Evolutionary conservation across 495 filamentous ascomycete species (phyloP), one percentile per base, ranked within the genome.

Genomic region (Jackrogersella minutella): DNA sequence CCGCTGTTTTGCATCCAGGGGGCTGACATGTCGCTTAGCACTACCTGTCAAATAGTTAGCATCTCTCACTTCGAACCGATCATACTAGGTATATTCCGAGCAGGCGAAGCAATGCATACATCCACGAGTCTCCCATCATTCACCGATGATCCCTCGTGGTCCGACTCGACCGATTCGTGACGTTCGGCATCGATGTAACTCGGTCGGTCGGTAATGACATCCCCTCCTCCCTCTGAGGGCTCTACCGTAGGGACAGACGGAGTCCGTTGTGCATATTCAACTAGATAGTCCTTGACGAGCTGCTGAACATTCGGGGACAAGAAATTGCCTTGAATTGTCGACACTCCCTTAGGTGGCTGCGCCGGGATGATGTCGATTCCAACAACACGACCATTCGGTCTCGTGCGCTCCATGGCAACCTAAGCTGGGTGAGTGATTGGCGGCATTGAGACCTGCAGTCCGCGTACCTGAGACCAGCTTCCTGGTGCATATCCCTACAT

Each of bases 11-110:
- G 89, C 66, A 83, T 78, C 93, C 92, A 97, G 91, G 95, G 93
- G 81, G 84, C 94, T 81, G 87, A 99, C 95, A 99, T 99, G 88
- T 99, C 95, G 84, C 91, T 96, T 69, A 99, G 79, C 70, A 99
- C 90, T 71, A 99, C 64, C 80, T 83, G 62, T 62, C 36, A 9
- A 22, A 26, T 19, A 31, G 65, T 73, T 14, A 75, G 65, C 16
- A 37, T 53, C 8, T 16, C 30, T 11, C 1, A 14, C 17, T 49
- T 50, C 7, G 14, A 17, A 36, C 53, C 17, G 21, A 52, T 17
- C 39, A 28, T 44, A 11, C n/a, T 5, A 9, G 14, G 19, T 37
- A n/a, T 34, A 37, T 26, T n/a, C n/a, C 36, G 34, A 47, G 26
- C 3, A 14, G 41, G 19, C 43, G 33, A 14, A 39, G 21, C 9